Evolutionary conservation across 371 early-diverging fungal species (phyloP).

Genomic region (Mucor plumbeus): DNA sequence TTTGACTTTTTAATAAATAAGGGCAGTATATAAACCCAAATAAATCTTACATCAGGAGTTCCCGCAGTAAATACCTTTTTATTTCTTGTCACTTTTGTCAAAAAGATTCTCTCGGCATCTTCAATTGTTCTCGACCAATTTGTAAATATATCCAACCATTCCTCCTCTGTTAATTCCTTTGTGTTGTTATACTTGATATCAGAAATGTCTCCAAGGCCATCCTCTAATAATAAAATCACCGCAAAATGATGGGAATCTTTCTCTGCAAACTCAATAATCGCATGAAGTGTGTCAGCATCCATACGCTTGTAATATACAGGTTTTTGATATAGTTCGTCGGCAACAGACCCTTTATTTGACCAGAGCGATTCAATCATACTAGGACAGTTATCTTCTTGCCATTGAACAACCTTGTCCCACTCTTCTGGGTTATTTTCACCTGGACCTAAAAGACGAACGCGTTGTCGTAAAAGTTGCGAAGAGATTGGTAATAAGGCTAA

Average conservation of each 20-base stretch:
- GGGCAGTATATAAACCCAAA: not conserved
- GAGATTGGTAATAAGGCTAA: constrained; percentile 38
- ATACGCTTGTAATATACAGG: constrained; percentile 53
- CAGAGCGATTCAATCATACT: constrained; percentile 40
- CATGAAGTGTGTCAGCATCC: constrained; percentile 48
- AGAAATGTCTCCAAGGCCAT: constrained; percentile 35
- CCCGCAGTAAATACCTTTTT: constrained; percentile 18
- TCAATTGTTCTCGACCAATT: constrained; percentile 70
- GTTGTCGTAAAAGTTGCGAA: constrained; percentile 41
- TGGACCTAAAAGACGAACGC: constrained; percentile 22
- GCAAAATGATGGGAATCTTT: constrained; percentile 35
- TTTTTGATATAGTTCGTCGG: constrained; percentile 30
- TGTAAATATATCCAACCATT: constrained; percentile 44
- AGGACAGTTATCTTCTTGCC: constrained; percentile 49
- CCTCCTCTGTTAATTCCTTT: constrained; percentile 37
- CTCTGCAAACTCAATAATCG: constrained; percentile 44
- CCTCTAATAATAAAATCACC: constrained; percentile 41
- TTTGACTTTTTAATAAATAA: not conserved
- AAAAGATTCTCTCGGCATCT: constrained; percentile 61
- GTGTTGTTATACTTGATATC: constrained; percentile 56
- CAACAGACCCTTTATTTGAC: constrained; percentile 19
- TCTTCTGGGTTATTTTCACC: constrained; percentile 16
- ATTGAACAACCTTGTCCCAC: constrained; percentile 44
- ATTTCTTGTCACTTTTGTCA: constrained; percentile 35
- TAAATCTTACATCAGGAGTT: constrained; percentile 29